Base-by-base conservation (phyloP, 805 yeast species). In the Wickerhamomyces tratensis region DNA sequence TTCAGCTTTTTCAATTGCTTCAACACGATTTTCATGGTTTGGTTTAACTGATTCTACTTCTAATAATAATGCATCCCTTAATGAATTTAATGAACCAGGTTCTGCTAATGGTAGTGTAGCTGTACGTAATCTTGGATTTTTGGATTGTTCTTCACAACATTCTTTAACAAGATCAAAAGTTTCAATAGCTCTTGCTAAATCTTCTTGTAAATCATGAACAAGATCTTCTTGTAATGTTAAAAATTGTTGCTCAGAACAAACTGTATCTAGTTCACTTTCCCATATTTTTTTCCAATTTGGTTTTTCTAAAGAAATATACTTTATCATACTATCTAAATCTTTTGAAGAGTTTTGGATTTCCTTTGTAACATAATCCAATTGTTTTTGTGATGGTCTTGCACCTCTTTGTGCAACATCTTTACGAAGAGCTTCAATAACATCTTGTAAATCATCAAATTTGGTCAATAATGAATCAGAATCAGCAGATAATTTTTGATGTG, bases 341-440 rank as follows among this genome's bases (percentile, higher is more conserved):
- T 52, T 39, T 43, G 74, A 72, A 0, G 94, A 89, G 1, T 63
- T 67, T 5, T 54, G 63, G 25, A 93, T 69, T 47, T 89, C 95
- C 49, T 76, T 76, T 7, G 71, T 56, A 2, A 91, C 82, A 20
- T 70, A 64, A 20, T 72, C 77, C 26, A 93, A 62, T 53, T 89
- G 95, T 49, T 82, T 78, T 41, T 72, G 77, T 0, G 87, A 65
- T 13, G 95, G 88, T 34, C 87, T 74, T 0, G 88, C 88, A 20
- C 96, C 95, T 48, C 97, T 74, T 46, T 80, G 82, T 0, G 96
- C 95, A 12, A 93, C 96, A 62, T 89, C 98, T 51, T 86, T 80
- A 43, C 96, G 70, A 42, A 91, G 65, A 0, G 86, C 86, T 56
- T 93, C 99, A 58, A 93, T 85, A 9, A 85, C 62, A 61, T 93